These are phyloP conservation scores for Ampelomyces quisqualis DNA, from an alignment of 2,329 filamentous ascomycete species.

Conservation along the genomic window DNA sequence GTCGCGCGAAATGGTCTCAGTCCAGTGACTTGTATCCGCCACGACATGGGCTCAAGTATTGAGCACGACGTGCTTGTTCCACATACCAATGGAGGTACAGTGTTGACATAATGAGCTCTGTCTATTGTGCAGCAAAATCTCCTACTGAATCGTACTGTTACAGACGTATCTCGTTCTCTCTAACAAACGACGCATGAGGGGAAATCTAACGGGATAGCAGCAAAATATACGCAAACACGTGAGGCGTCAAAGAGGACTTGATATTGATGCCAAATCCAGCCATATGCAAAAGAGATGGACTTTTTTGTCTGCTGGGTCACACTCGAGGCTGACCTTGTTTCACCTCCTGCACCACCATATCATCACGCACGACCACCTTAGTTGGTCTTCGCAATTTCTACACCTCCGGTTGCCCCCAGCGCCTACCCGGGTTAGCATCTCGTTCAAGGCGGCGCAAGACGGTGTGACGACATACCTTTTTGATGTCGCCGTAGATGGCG, in stretches of 20 bases:
- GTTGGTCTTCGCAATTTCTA: slow-evolving; percentile 35
- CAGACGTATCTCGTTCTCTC: slow-evolving; percentile 21
- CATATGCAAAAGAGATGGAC: slow-evolving; percentile 37
- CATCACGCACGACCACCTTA: slow-evolving; percentile 6
- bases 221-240: slow-evolving; percentile 33
- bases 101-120: slow-evolving; percentile 24
- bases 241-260: slow-evolving; percentile 22
- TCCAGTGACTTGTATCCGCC: no score
- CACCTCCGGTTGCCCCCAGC: slow-evolving; percentile 69
- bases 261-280: slow-evolving; percentile 18
- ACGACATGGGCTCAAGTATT: no score
- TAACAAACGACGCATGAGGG: slow-evolving; percentile 14
- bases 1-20: no score
- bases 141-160: slow-evolving; percentile 34
- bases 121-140: slow-evolving; percentile 35
- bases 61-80: no score
- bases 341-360: slow-evolving; percentile 13
- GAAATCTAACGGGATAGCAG: slow-evolving; percentile 30
- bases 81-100: not conserved
- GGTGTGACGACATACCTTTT: no score
- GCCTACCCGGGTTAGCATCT: slow-evolving; percentile 62
- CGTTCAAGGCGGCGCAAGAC: no score
- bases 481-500: slow-evolving; percentile 72
- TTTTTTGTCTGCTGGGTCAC: slow-evolving; percentile 23
- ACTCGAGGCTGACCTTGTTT: slow-evolving; percentile 35